Percentiles rank a stretch among this genome's conserved stretches.
Conservation (phyloP, 2,329 filamentous ascomycete genomes). For the Xylaria sp. region DNA sequence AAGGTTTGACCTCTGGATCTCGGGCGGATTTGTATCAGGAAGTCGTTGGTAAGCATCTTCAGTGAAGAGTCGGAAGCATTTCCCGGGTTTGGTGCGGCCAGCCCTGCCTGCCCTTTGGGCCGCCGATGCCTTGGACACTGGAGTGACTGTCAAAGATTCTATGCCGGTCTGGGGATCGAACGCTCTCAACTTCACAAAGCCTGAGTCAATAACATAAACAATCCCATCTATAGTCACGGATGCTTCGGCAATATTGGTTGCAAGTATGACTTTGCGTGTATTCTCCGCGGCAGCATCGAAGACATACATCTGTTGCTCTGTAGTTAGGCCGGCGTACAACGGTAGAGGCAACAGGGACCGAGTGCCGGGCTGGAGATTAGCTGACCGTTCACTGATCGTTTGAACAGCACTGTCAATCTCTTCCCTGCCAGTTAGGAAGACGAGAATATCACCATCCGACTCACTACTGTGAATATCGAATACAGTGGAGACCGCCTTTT, state of each 20-base stretch:
- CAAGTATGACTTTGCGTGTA: conserved; percentile 84
- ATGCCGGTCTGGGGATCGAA: conserved; percentile 83
- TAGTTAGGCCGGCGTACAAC: conserved; percentile 81
- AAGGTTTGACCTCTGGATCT: conserved; percentile 88
- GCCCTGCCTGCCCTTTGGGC: conserved; percentile 85
- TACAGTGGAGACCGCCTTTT: conserved; percentile 74
- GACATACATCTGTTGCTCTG: conserved; percentile 90
- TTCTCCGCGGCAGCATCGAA: conserved; percentile 80
- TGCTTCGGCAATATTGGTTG: conserved; percentile 94
- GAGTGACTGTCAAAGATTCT: conserved; percentile 75
- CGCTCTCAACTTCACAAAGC: conserved; percentile 83
- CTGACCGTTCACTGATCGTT: conserved; percentile 66
- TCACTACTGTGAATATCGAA: conserved; percentile 84
- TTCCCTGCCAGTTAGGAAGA: conserved; percentile 88
- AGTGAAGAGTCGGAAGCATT: conserved; percentile 90
- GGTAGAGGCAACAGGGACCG: conserved; percentile 65
- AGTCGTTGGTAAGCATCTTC: conserved; percentile 64
- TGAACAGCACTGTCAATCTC: conserved; percentile 85
- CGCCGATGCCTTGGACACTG: conserved; percentile 87
- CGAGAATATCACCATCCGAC: conserved; percentile 75
- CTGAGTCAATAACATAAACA: conserved; percentile 82
- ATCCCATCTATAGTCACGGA: conserved; percentile 93
- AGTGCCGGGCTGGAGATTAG: conserved; percentile 54
- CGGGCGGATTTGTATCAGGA: conserved; percentile 70
- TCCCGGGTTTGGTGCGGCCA: conserved; percentile 81